Evolutionary conservation across 768 basidiomycete genomes (phyloP).

Genomic region (Hypholoma sublateritium): DNA sequence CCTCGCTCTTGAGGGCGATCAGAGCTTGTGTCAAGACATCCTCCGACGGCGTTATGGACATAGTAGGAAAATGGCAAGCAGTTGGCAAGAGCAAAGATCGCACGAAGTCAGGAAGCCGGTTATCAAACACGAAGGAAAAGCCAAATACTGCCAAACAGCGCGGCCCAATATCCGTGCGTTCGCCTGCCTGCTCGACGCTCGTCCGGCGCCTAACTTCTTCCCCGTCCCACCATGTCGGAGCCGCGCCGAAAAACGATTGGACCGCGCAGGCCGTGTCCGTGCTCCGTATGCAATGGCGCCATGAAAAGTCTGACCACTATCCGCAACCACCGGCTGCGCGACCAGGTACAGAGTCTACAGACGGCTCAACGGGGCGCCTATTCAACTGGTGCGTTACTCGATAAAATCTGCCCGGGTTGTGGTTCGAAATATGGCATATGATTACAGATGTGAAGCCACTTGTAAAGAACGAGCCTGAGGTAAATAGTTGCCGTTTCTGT

Average conservation of each 20-base stretch:
- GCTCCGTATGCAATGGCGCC: background rate
- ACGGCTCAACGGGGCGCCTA: background rate
- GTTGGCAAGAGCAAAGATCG: background rate
- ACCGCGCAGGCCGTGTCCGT: slow-evolving; percentile 2
- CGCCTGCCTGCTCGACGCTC: too few relatives aligned
- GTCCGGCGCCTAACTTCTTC: background rate
- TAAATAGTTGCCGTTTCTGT: background rate
- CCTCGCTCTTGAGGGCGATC: slow-evolving; percentile 48
- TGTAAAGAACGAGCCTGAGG: background rate
- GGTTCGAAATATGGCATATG: too few relatives aligned
- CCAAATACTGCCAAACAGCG: background rate
- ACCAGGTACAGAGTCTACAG: background rate
- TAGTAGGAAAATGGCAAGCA: background rate
- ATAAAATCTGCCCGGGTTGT: too few relatives aligned
- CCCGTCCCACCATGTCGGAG: background rate
- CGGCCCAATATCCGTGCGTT: background rate
- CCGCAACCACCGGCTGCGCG: background rate
- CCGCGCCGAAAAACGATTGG: background rate
- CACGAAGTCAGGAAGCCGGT: too few relatives aligned
- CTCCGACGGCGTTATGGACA: slow-evolving; percentile 49
- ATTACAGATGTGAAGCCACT: too few relatives aligned
- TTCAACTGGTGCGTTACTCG: background rate
- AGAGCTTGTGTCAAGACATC: slow-evolving; percentile 60
- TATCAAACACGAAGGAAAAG: background rate
- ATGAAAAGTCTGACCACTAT: background rate